These are phyloP conservation scores for Citrus trifoliata DNA, from an alignment of 345 rosid genomes.

Conservation along the genomic window DNA sequence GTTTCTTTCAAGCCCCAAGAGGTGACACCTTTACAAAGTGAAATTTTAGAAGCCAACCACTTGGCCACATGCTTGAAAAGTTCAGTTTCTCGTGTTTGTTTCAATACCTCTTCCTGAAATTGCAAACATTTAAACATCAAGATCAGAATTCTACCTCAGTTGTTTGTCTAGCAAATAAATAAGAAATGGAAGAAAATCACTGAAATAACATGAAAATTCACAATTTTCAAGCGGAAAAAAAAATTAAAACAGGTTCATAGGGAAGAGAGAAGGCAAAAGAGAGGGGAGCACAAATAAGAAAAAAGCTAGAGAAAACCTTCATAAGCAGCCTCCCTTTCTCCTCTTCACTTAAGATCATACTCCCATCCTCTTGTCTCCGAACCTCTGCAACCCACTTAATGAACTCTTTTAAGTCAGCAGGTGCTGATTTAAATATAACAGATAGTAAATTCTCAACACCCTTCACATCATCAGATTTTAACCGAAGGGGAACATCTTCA, in stretches of 20 bases:
- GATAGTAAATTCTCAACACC: conserved; percentile 8
- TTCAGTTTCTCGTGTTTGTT: conserved; percentile 21
- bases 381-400: conserved; percentile 26
- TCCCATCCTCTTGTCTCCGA: conserved; percentile 16
- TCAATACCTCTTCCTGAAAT: conserved; percentile 25
- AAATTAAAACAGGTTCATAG: neutral
- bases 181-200: neutral
- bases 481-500: conserved; percentile 9
- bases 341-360: conserved; percentile 14
- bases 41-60: conserved; percentile 17
- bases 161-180: neutral
- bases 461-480: conserved; percentile 6
- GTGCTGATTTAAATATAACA: conserved; percentile 18
- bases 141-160: neutral
- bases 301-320: conserved; percentile 2
- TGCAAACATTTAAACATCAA: neutral
- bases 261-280: neutral
- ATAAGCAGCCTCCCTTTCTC: conserved; percentile 20
- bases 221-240: neutral
- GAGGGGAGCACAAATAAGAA: neutral
- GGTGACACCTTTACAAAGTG: neutral
- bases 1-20: neutral
- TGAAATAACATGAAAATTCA: neutral
- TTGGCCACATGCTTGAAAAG: conserved; percentile 20
- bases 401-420: conserved; percentile 17